Conservation (phyloP, 2,329 filamentous ascomycete species). For the Paraphaeosphaeria sporulosa region DNA sequence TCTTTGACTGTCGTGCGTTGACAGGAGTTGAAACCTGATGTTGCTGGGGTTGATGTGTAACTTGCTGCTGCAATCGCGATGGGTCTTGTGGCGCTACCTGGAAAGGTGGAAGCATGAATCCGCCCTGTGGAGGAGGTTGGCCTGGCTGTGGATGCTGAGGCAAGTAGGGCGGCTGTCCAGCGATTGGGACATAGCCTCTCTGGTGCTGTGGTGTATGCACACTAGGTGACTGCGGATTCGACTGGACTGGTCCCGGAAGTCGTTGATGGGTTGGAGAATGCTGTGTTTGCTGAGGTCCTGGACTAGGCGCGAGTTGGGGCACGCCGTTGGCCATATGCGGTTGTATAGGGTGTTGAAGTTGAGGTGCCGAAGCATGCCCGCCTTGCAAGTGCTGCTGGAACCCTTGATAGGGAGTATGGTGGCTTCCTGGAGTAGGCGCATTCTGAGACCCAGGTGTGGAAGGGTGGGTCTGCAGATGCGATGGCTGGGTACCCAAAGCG, state of each 20-base stretch:
- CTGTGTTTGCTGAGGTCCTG: slow-evolving; percentile 33
- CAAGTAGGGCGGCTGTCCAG: slow-evolving; percentile 41
- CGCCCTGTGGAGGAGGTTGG: slow-evolving; percentile 52
- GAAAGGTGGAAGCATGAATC: slow-evolving; percentile 58
- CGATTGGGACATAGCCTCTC: slow-evolving; percentile 42
- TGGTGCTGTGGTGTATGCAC: slow-evolving; percentile 40
- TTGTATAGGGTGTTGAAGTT: slow-evolving; percentile 35
- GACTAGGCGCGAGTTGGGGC: slow-evolving; percentile 36
- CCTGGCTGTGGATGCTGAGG: slow-evolving; percentile 41
- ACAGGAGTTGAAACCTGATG: slow-evolving; percentile 40
- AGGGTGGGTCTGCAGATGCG: slow-evolving; percentile 44
- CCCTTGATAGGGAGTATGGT: slow-evolving; percentile 25
- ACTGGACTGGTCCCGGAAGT: slow-evolving; percentile 32
- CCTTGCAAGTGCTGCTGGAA: slow-evolving; percentile 33
- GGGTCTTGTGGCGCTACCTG: slow-evolving; percentile 56
- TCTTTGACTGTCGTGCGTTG: slow-evolving; percentile 24
- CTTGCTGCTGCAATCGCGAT: slow-evolving; percentile 46
- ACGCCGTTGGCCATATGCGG: slow-evolving; percentile 33
- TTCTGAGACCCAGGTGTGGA: slow-evolving; percentile 37
- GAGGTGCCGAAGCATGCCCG: slow-evolving; percentile 47
- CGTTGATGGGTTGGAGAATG: slow-evolving; percentile 41
- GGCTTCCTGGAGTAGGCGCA: slow-evolving; percentile 34
- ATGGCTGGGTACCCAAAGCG: slow-evolving; percentile 31
- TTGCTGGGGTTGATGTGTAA: slow-evolving; percentile 33
- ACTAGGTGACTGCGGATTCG: slow-evolving; percentile 42